Evolutionary conservation across 2,329 filamentous ascomycete genomes (phyloP), one percentile per base, ranked within the genome.

Genomic region (Fusarium nygamai): DNA sequence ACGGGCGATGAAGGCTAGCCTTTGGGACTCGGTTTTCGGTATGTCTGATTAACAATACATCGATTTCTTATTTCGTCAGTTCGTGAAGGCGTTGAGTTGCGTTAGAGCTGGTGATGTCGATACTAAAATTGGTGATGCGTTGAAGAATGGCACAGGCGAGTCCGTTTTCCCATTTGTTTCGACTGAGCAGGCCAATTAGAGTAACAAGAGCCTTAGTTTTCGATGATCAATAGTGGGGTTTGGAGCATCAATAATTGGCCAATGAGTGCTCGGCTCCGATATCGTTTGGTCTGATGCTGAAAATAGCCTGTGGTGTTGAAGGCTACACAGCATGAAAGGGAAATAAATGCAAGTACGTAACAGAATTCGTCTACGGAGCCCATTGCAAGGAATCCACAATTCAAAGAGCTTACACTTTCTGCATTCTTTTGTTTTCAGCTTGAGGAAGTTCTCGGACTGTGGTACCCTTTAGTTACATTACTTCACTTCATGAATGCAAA

Each of bases 141-240:
- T 48, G 31, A 62, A 69, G 46, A 54, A 56, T 63, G 51, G 46
- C 56, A 61, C 36, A 64, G 71, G 61, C 71, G 50, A 71, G 71
- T 67, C 71, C 73, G 64, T 76, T 78, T 78, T 78, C 72, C 61
- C 71, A 67, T 65, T n/a, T 50, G 46, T 33, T 12, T 31, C n/a
- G 51, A 71, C 71, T 47, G 61, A 63, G 38, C 60, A 44, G 22
- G 39, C 76, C 76, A 78, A 78, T 78, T 39, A 78, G 48, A 66
- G 36, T 34, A 33, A 41, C 53, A 48, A 67, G 60, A 31, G 57
- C 46, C 46, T 47, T 38, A 54, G 27, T 47, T 60, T 76, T 33
- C 29, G 44, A 36, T 47, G 46, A 56, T 64, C 36, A 58, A 39
- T n/a, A 19, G 33, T 67, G 46, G 50, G 31, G 51, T 61, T 64